Base-by-base conservation (phyloP, 2,329 filamentous ascomycete genomes). In the Diaporthe vexans region DNA sequence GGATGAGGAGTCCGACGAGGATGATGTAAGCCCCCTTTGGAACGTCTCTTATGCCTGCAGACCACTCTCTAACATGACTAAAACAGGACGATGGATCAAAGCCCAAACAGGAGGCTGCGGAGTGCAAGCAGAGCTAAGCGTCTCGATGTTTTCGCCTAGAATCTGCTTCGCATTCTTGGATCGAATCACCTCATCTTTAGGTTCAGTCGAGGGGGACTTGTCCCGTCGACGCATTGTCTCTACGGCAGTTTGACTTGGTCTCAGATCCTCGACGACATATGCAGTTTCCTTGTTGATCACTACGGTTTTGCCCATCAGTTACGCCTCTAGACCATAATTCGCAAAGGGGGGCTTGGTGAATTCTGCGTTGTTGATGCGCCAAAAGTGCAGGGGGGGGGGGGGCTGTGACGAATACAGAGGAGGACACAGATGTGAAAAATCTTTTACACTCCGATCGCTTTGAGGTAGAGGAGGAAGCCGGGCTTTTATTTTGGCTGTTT, bases 41-140 rank as follows among this genome's bases (percentile, higher is more conserved):
- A 33, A 37, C 24, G 65, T 37, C 19, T 9, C 68, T 17, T 17
- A 56, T 67, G 17, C 26, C 63, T 68, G 15, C 35, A 48, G 56
- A 74, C 67, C 77, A 79, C 5, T n/a, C 35, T 40, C 73, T 76
- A 77, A 82, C 79, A 77, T 73, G 13, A n/a, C 21, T 21, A 37
- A 75, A 75, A 51, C 79, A 97, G 94, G 94, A 97, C 82, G 94
- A 95, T 82, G 91, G 91, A 77, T 92, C 93, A 79, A 97, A 96
- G 89, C 95, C 95, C 74, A 97, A 97, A 89, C 95, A 97, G 87
- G 95, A 97, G 86, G 92, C 95, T 78, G 94, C 95, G 78, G 95
- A 98, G 88, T 98, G 95, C 92, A 98, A 98, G 90, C 95, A 97
- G 87, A 97, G 94, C 87, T 97, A 91, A 89, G 86, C 76, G 75